Percentiles rank a stretch among this genome's conserved stretches.
Evolutionary conservation across 345 rosid genomes (phyloP).

Genomic region (Lepidium sativum): DNA sequence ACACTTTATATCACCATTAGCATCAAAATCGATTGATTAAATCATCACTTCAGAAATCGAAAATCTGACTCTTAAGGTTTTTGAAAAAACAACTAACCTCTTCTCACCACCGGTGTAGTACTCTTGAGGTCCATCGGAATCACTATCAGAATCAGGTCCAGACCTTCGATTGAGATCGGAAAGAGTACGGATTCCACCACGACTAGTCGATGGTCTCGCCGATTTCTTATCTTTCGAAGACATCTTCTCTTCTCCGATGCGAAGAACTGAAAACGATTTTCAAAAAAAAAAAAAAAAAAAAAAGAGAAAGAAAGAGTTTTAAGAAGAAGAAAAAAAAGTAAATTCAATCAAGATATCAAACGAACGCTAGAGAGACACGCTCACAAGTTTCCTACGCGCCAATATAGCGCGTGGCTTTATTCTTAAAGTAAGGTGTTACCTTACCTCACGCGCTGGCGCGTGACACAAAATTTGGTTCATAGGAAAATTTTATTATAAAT

Average conservation of each 20-base stretch:
- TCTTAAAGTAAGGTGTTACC: background rate
- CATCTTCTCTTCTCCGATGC: slow-evolving; percentile 28
- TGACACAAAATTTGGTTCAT: background rate
- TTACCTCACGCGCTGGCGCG: background rate
- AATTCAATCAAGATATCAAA: slow-evolving; percentile 1
- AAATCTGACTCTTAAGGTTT: background rate
- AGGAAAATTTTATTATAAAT: too few species aligned
- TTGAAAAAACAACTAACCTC: slow-evolving; percentile 35
- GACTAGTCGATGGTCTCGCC: slow-evolving; percentile 53
- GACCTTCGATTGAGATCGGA: slow-evolving; percentile 83
- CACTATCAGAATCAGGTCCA: slow-evolving; percentile 81
- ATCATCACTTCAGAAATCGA: background rate
- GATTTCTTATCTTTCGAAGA: slow-evolving; percentile 71
- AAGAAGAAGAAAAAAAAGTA: too few species aligned
- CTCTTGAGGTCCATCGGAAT: slow-evolving; percentile 80
- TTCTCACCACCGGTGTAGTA: slow-evolving; percentile 97
- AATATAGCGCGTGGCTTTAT: background rate
- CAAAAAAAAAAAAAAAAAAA: background rate
- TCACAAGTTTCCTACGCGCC: slow-evolving; percentile 13
- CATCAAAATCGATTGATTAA: background rate
- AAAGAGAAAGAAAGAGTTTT: background rate
- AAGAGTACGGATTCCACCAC: slow-evolving; percentile 72
- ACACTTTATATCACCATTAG: background rate
- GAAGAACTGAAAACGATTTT: background rate
- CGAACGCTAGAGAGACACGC: slow-evolving; percentile 18